Base-by-base conservation (phyloP, 345 rosid species). In the Hirschfeldia incana region DNA sequence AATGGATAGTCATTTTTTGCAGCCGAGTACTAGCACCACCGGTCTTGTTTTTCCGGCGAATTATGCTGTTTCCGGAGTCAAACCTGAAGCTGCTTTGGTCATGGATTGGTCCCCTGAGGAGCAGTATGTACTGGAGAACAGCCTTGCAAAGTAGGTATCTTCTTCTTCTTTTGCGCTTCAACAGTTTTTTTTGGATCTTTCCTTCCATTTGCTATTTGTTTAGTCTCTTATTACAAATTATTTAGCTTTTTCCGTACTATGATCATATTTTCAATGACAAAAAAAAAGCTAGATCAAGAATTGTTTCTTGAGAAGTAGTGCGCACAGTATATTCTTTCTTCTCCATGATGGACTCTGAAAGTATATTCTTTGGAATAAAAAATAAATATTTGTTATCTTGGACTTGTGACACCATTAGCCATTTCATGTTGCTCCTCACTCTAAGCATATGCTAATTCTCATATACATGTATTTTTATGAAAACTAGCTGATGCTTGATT, bases 31-130 rank as follows among this genome's bases (percentile, higher is more conserved):
- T 58, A 80, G 80, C 83, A 80, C 80, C 68, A 9, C 76, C 34
- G 69, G 73, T 65, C 16, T 70, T 42, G 64, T 75, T 1, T 75
- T 58, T 34, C 73, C 76, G 44, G 16, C 58, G 0, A 80, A 10
- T 70, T 75, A 75, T 67, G 3, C 53, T 10, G 46, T 11, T 10
- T 49, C 66, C 4, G 65, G 67, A 53, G 11, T 64, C 72, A 80
- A 57, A 64, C 59, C 81, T 57, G 98, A 94, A 34, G 69, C 91
- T 0, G 87, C 85, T n/a, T 80, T 90, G 82, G 94, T 94, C 11
- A 91, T 86, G 1, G 97, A 90, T 72, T 94, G 98, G 98, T 85
- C 98, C 16, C 76, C 69, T 10, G 90, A 89, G 2, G 98, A 94
- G 49, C 98, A 94, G 86, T 81, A 67, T 72, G 88, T 83, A 67